Evolutionary conservation across 83 land plant species (phyloP).

Genomic region (Picea abies): DNA sequence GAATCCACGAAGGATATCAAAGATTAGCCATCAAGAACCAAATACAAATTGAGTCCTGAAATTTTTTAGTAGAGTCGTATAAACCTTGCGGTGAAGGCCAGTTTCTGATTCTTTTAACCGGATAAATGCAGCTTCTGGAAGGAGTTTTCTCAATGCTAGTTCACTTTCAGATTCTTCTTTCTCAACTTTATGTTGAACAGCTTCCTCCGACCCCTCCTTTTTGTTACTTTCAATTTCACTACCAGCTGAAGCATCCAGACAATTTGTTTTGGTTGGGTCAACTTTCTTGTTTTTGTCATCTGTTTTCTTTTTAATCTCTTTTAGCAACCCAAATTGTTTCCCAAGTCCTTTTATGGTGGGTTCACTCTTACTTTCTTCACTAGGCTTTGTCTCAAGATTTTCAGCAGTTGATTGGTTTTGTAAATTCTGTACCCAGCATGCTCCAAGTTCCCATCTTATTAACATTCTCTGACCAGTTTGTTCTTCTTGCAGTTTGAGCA

Average conservation of each 20-base stretch:
- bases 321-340: slow-evolving; percentile 54
- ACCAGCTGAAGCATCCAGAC: slow-evolving; percentile 14
- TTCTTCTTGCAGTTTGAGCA: slow-evolving; percentile 45
- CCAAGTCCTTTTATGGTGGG: slow-evolving; percentile 59
- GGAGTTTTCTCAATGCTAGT: slow-evolving; percentile 40
- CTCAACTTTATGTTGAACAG: slow-evolving; percentile 27
- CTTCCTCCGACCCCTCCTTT: slow-evolving; percentile 7
- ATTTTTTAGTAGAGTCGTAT: background rate
- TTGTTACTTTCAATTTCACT: slow-evolving; percentile 10
- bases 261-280: slow-evolving; percentile 20
- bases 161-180: slow-evolving; percentile 32
- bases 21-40: no score
- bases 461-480: slow-evolving; percentile 20
- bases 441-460: slow-evolving; percentile 97
- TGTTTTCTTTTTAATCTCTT: slow-evolving; percentile 51
- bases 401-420: slow-evolving; percentile 72
- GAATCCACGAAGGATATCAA: no score
- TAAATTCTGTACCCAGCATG: slow-evolving; percentile 96
- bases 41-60: no score
- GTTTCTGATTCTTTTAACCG: slow-evolving; percentile 83
- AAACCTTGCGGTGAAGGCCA: slow-evolving; percentile 86
- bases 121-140: slow-evolving; percentile 60
- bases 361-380: slow-evolving; percentile 36
- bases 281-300: slow-evolving; percentile 15
- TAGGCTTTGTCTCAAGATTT: slow-evolving; percentile 53